Evolutionary conservation across 2,329 filamentous ascomycete species (phyloP), one percentile per base, ranked within the genome.

Genomic region (Paracoccidioides lutzii): DNA sequence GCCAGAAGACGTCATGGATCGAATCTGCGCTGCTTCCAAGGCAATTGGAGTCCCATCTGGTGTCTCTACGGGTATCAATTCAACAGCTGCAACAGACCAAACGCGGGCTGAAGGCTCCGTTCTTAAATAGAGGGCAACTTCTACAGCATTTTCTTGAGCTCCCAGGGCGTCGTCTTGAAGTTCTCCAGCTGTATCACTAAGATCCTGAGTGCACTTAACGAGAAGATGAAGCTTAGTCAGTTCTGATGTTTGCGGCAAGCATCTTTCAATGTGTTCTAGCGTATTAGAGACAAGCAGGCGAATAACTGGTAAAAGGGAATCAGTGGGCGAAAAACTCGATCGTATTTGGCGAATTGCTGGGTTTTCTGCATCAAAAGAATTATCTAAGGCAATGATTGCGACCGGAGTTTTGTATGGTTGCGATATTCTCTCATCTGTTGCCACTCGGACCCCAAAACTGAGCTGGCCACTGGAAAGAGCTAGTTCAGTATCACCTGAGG

Each of bases 251-350:
- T 69, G 62, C 4, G 73, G 71, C 35, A 75, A 65, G 58, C 73
- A 76, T 44, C 67, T 66, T 53, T 71, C 68, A 41, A 76, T 69
- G 59, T 76, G 74, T 56, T 76, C 74, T 42, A 69, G 70, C 1
- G 72, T 71, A 58, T 76, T 76, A n/a, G 72, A 66, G 22, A 76
- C 65, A 35, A 76, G 59, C 5, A 76, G 63, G 55, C 72, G 71
- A 46, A 76, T 66, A 43, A 75, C 70, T 2, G 74, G 74, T 28
- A 75, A 62, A 45, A 73, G 63, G 42, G 61, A 62, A 28, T 64
- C 67, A 54, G 66, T 64, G 3, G 62, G 66, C 57, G 66, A 66
- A 30, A 33, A 12, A 14, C 41, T 28, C 10, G 53, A 32, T 5
- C 60, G 52, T 30, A 61, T 28, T 10, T 57, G 22, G 33, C 44